Conservation (phyloP, 257 asterid species). For the Voacanga thouarsii region DNA sequence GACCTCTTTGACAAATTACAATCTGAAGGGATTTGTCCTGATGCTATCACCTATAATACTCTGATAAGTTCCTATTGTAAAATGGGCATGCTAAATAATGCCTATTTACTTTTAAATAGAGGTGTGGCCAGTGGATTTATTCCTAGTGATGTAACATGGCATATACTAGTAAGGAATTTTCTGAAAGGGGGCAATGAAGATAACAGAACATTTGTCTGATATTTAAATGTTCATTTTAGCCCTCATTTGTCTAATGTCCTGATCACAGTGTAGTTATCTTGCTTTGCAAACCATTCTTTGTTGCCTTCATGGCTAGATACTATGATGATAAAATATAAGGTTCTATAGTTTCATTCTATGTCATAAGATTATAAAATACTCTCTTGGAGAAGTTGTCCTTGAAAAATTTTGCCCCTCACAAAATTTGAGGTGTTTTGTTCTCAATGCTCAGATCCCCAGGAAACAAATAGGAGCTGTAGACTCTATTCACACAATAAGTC, state of each 20-base stretch:
- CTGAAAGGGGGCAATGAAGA: slow-evolving; percentile 31
- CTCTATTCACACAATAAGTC: not conserved
- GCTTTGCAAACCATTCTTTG: not conserved
- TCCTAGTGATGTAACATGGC: slow-evolving; percentile 74
- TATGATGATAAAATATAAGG: not conserved
- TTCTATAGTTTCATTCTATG: not conserved
- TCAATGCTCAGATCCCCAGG: not conserved
- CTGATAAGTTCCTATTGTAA: slow-evolving; percentile 60
- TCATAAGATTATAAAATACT: not conserved
- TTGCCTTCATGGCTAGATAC: not conserved
- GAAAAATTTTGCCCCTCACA: not conserved
- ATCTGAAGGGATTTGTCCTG: slow-evolving; percentile 56
- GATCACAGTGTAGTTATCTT: not conserved
- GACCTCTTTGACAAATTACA: slow-evolving; percentile 53
- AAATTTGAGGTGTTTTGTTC: not conserved
- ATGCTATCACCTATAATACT: slow-evolving; percentile 65
- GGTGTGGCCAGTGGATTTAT: slow-evolving; percentile 60
- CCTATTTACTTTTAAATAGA: slow-evolving; percentile 44
- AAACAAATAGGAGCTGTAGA: not conserved
- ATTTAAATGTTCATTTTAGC: not conserved
- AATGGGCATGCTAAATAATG: slow-evolving; percentile 59
- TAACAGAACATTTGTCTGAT: slow-evolving; percentile 9
- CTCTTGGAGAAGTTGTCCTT: not conserved
- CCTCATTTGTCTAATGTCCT: not conserved
- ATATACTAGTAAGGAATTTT: slow-evolving; percentile 49